phyloP scores from a whole-genome alignment of 1,139 yeast species.

The Diutina pseudorugosa region DNA sequence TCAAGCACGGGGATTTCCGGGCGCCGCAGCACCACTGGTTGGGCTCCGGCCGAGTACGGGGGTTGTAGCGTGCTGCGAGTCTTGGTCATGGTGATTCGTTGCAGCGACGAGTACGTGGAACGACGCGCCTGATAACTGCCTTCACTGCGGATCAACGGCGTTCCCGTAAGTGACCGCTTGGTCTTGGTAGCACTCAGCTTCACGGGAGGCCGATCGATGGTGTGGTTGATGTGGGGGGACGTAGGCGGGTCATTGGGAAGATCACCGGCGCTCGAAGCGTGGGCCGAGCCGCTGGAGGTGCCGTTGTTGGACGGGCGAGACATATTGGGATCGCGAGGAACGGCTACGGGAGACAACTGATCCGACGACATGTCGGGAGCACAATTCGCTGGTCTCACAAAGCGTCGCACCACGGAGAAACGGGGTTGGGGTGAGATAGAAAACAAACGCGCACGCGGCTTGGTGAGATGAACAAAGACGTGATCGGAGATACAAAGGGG shows the following conservation, averaged over 20 bases:
- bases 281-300: not conserved
- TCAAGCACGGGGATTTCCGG: not conserved
- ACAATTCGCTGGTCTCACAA: not conserved
- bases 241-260: not conserved
- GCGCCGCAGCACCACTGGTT: not conserved
- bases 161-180: not conserved
- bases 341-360: not conserved
- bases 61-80: not conserved
- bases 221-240: not conserved
- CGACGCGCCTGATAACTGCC: not conserved
- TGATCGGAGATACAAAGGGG: not conserved
- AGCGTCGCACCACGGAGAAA: not conserved
- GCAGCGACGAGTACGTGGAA: not conserved
- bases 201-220: not conserved
- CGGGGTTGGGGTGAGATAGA: not conserved
- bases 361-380: slow-evolving; percentile 1
- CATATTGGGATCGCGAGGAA: not conserved
- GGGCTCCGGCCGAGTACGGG: not conserved
- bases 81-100: not conserved
- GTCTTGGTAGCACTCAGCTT: not conserved
- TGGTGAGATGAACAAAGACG: not conserved
- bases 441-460: not conserved
- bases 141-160: not conserved
- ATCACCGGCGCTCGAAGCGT: not conserved
- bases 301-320: not conserved